A percentile compares a stretch with the other conserved stretches of the same genome.
These are phyloP conservation scores for Crithidia acanthocephali DNA, from an alignment of 208 protist species.

Conservation along the genomic window DNA sequence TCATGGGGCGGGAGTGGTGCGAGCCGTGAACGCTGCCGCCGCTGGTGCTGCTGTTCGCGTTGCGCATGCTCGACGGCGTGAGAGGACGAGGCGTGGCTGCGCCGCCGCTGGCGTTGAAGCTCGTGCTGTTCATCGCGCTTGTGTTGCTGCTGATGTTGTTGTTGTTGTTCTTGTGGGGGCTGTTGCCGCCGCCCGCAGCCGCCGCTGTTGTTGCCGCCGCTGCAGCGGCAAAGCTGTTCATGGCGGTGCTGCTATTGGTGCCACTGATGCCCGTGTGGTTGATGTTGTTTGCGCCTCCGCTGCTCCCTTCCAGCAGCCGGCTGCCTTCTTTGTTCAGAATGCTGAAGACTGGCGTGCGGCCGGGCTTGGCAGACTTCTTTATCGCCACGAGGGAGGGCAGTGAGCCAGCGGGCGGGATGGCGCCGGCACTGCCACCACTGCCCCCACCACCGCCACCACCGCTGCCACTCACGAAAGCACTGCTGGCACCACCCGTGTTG, in stretches of 20 bases:
- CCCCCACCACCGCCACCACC: not conserved
- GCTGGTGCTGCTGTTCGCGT: not conserved
- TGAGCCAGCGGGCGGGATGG: not conserved
- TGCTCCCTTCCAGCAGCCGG: constrained; percentile 18
- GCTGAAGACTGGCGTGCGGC: constrained; percentile 48
- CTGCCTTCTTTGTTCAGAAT: constrained; percentile 52
- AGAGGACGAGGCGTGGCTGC: not conserved
- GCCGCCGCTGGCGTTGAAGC: not conserved
- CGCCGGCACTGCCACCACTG: not conserved
- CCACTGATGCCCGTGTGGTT: constrained; percentile 5
- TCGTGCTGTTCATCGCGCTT: too few relatives aligned
- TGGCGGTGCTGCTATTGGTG: not conserved
- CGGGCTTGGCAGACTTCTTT: constrained; percentile 29
- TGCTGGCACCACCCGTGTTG: not conserved
- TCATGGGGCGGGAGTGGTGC: constrained; percentile 19
- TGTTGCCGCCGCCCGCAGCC: not conserved
- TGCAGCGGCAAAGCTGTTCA: too few relatives aligned
- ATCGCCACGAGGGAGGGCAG: constrained; percentile 31
- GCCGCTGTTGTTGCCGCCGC: too few relatives aligned
- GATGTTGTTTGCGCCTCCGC: not conserved
- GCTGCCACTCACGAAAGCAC: not conserved
- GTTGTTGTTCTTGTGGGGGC: not conserved
- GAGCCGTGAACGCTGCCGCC: constrained; percentile 5
- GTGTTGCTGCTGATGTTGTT: constrained; percentile 9
- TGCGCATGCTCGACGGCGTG: not conserved